phyloP scores from a whole-genome alignment of 139 green algal species.

The Chlorella sp. region DNA sequence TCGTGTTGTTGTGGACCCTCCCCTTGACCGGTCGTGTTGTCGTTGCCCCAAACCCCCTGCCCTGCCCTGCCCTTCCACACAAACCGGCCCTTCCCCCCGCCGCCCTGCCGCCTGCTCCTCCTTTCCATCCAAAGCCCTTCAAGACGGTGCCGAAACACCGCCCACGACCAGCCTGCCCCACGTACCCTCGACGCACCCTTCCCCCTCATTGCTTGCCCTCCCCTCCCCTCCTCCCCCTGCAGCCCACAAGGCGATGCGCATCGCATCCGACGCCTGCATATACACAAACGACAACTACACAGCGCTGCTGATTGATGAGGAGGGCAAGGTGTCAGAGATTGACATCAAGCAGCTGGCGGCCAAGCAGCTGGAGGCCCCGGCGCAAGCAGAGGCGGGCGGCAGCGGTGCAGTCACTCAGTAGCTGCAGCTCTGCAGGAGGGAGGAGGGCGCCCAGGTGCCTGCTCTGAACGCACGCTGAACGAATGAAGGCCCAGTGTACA shows the following conservation, averaged over 20 bases:
- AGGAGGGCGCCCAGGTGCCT: too few species aligned
- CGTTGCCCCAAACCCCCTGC: too few species aligned
- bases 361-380: background rate
- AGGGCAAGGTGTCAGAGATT: slow-evolving; percentile 17
- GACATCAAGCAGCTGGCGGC: slow-evolving; percentile 14
- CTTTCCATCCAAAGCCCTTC: too few species aligned
- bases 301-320: background rate
- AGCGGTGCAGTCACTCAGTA: background rate
- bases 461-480: too few species aligned
- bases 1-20: too few species aligned
- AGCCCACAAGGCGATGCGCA: slow-evolving; percentile 16
- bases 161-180: background rate
- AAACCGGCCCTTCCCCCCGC: too few species aligned
- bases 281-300: slow-evolving; percentile 95
- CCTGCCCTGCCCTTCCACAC: too few species aligned
- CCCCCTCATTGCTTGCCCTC: background rate
- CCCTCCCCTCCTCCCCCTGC: background rate
- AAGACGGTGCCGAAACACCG: too few species aligned
- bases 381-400: background rate
- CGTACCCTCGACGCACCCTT: background rate
- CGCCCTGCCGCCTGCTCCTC: too few species aligned
- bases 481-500: too few species aligned
- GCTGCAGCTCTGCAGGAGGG: too few species aligned
- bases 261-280: slow-evolving; percentile 85
- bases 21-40: too few species aligned